Evolutionary conservation across 805 yeast species (phyloP), one percentile per base, ranked within the genome.

Genomic region (Candida loeiensis): DNA sequence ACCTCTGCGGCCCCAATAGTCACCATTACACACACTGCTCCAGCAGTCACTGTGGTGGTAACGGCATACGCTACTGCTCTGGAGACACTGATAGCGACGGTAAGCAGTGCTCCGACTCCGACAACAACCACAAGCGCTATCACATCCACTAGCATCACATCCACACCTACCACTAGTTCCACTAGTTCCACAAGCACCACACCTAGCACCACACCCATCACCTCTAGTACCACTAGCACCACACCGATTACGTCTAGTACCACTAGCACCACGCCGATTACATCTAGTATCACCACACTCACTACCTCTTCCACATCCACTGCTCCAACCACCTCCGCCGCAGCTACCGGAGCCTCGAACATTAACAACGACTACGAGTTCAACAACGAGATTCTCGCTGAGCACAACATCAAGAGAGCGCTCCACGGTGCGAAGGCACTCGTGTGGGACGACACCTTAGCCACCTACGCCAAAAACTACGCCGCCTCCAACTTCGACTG

Each of bases 401-500:
- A 29, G 21, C 70, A 64, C 53, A 67, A 67, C 46, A 29, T 8
- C 2, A 57, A 62, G 40, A 45, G 73, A 43, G 45, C 50, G 3
- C 43, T 58, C 16, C 71, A 66, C 40, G 59, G 58, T 9, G 54
- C 59, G 7, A 55, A 47, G 19, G 39, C 44, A 13, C 45, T 67
- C 34, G 30, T 41, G 2, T 67, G 72, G 73, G 59, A 66, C 45
- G 18, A 43, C 3, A 44, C 56, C 3, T 51, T 63, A 36, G 59
- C 49, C 21, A 48, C 57, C 6, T 67, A 51, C 44, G 73, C 72
- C 11, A 53, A 55, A 3, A 31, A 45, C n/a, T 65, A 55, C 44
- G 67, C 71, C 11, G 6, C 14, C 6, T 45, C 50, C 12, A 41
- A 49, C 26, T 66, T 64, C 46, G 54, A 54, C 34, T 67, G 73